A percentile compares a stretch with the other conserved stretches of the same genome.
Conservation (phyloP, 306 rosid species). For the Abrus pulchellus region DNA sequence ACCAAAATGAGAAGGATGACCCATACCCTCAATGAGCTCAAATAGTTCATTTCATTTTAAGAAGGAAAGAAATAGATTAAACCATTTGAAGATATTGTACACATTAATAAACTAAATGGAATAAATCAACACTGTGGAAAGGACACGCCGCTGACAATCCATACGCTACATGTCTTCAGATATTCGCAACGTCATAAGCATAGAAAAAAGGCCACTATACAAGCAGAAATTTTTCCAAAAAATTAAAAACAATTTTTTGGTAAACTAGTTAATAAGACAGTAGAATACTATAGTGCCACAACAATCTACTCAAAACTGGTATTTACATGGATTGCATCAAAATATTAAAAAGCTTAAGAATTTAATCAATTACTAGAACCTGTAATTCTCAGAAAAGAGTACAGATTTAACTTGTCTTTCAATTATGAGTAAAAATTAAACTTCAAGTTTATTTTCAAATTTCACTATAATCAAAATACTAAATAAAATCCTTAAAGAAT, state of each 20-base stretch:
- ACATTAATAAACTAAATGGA: background rate
- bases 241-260: background rate
- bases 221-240: background rate
- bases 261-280: background rate
- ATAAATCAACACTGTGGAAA: slow-evolving; percentile 12
- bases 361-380: background rate
- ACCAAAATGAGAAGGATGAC: background rate
- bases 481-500: background rate
- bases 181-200: background rate
- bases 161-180: background rate
- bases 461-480: background rate
- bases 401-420: background rate
- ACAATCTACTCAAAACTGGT: slow-evolving; percentile 13
- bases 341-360: background rate
- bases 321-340: background rate
- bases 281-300: background rate
- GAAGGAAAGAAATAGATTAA: background rate
- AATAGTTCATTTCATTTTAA: slow-evolving; percentile 1
- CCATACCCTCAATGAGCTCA: background rate
- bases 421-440: background rate
- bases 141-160: background rate
- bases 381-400: background rate
- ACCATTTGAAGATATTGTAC: background rate
- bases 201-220: background rate
- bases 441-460: slow-evolving; percentile 8